Evolutionary conservation across 1,284 basidiomycete species (phyloP).

Genomic region (Marasmius fiardii): DNA sequence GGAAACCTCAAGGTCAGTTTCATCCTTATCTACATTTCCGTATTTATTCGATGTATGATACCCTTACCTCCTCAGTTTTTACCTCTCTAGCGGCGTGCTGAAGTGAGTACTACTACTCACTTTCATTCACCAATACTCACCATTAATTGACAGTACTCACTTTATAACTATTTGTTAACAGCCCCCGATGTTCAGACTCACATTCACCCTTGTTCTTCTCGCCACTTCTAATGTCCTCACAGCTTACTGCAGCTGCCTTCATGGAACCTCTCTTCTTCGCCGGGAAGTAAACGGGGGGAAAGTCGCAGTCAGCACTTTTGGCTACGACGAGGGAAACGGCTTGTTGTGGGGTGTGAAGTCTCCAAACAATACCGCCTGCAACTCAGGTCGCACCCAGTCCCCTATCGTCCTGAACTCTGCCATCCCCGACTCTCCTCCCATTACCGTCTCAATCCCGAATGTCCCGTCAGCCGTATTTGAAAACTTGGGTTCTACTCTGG

Average conservation of each 20-base stretch:
- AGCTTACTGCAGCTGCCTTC: neutral
- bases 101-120: too few species aligned
- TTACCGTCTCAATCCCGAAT: neutral
- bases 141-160: too few species aligned
- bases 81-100: too few species aligned
- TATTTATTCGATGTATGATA: too few species aligned
- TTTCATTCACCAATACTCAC: too few species aligned
- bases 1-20: too few species aligned
- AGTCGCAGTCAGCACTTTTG: neutral
- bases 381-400: neutral
- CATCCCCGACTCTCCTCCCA: neutral
- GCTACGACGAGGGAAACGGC: neutral
- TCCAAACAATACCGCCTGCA: neutral
- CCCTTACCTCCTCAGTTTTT: too few species aligned
- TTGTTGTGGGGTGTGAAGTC: neutral
- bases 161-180: too few species aligned
- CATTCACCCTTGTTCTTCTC: neutral
- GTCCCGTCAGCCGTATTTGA: conserved; percentile 3
- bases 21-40: too few species aligned
- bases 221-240: neutral
- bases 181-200: neutral
- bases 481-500: conserved; percentile 12
- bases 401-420: neutral
- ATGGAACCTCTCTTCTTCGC: neutral
- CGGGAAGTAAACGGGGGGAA: neutral